Base-by-base conservation (phyloP, 140 eudicot genomes). In the Ambrosia hybrid region DNA sequence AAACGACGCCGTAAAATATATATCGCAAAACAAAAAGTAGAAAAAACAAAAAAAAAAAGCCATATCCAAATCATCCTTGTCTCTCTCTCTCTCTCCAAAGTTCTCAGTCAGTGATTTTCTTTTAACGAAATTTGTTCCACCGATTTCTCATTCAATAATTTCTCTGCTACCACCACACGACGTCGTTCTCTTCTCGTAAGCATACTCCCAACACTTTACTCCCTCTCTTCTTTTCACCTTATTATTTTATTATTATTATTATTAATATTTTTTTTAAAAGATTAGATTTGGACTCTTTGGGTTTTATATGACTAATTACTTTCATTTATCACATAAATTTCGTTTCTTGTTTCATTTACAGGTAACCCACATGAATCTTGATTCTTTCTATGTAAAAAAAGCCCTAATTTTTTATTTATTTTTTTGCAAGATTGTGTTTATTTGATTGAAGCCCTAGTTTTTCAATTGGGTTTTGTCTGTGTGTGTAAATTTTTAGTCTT, bases 91-190 rank as follows among this genome's bases (percentile, higher is more conserved):
- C 26, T 21, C 26, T 21, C 26, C 26, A 21, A 70, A 77, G 51
- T 70, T 39, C 81, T 52, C 59, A 63, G 73, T 77, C 82, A 71
- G 52, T 71, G 17, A 71, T 77, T 53, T 75, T 67, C 74, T 67
- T 67, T 30, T 67, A 61, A 75, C 80, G 5, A 46, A 75, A 51
- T 51, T 55, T 10, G 45, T 36, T 67, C 59, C 72, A 64, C 57
- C 56, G 17, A 41, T 58, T 34, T 73, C 78, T 49, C 21, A 60
- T 34, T 62, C 53, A 73, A 59, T 60, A 34, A 51, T 39, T 61
- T 15, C 62, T 26, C 77, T 46, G 68, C 68, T 49, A 72, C 51
- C 68, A 1, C 75, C 11, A 49, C 53, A 62, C 41, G 55, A 53
- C 75, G 16, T 70, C 73, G 33, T 65, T 43, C 53, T 11, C 70